Evolutionary conservation across 73 alveolate genomes (phyloP).

Genomic region (Paramecium biaurelia): DNA sequence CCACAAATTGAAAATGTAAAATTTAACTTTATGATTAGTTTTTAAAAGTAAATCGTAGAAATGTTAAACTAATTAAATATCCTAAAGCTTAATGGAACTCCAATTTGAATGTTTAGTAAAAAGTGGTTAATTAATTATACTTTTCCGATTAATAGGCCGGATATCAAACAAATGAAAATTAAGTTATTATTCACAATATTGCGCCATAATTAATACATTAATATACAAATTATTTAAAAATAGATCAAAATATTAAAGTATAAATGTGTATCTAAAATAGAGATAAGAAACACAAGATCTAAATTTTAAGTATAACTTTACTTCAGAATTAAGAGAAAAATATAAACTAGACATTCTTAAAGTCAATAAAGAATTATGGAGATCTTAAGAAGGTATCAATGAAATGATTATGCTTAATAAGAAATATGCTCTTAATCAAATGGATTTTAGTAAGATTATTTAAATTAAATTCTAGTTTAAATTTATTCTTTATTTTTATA

Average conservation of each 20-base stretch:
- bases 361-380: background rate
- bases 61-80: background rate
- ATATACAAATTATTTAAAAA: background rate
- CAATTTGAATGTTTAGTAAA: background rate
- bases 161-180: background rate
- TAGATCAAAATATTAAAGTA: background rate
- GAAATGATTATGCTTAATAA: background rate
- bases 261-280: background rate
- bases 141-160: background rate
- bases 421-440: background rate
- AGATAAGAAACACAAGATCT: slow-evolving; percentile 12
- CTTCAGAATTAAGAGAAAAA: background rate
- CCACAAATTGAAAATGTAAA: background rate
- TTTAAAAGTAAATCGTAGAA: background rate
- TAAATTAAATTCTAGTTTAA: background rate
- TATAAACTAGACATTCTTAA: background rate
- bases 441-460: background rate
- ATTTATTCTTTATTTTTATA: background rate
- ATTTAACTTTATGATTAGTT: background rate
- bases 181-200: background rate
- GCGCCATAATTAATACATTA: background rate
- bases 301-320: background rate
- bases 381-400: background rate
- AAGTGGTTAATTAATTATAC: background rate
- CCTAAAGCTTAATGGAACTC: background rate